Conservation (phyloP, 31 red algal species). For the Pterothamnion heteromorphum region DNA sequence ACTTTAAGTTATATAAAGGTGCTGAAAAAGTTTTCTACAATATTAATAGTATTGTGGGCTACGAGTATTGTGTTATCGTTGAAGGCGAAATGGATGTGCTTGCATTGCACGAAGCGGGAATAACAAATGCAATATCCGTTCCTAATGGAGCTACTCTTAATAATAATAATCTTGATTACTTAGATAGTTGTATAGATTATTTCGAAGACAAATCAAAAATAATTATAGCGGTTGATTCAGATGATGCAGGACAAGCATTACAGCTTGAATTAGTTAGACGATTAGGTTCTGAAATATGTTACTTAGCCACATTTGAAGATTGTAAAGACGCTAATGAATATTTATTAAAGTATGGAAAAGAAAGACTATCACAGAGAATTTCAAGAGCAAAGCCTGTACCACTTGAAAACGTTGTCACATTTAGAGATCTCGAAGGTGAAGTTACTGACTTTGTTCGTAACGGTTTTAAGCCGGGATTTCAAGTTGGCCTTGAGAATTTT, state of each 20-base stretch:
- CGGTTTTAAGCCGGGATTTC: no score
- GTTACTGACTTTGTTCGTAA: no score
- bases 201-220: constrained; percentile 13
- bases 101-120: background rate
- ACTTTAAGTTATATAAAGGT: background rate
- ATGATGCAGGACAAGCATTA: constrained; percentile 5
- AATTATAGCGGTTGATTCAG: constrained; percentile 26
- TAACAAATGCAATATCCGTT: background rate
- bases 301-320: background rate
- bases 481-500: background rate
- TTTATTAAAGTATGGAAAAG: background rate
- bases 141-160: constrained; percentile 8
- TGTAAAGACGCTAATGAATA: constrained; percentile 29
- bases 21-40: constrained; percentile 21
- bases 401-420: no score
- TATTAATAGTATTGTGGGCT: background rate
- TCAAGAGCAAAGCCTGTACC: no score
- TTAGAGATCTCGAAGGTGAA: no score
- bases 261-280: background rate
- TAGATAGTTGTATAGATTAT: background rate
- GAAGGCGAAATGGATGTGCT: constrained; percentile 33
- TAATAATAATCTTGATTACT: constrained; percentile 10
- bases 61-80: background rate
- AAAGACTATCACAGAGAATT: background rate
- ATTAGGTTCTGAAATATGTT: background rate